Evolutionary conservation across 352 stramenopile species (phyloP).

Genomic region (Pythium biforme): DNA sequence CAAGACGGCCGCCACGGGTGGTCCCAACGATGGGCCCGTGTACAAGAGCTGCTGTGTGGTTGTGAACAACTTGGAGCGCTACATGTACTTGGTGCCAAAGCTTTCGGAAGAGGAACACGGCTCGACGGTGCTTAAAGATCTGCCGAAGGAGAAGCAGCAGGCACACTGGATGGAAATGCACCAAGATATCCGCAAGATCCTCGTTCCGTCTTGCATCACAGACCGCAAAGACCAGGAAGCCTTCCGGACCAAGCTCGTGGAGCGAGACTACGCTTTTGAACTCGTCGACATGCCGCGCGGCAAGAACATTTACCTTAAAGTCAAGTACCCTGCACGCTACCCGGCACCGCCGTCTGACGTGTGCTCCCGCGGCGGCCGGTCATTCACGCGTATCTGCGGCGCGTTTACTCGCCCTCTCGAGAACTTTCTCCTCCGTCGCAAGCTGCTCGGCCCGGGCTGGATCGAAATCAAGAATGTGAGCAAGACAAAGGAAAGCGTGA

Average conservation of each 20-base stretch:
- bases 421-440: slow-evolving; percentile 97
- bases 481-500: slow-evolving; percentile 60
- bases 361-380: slow-evolving; percentile 88
- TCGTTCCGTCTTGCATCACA: slow-evolving; percentile 83
- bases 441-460: slow-evolving; percentile 98
- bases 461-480: slow-evolving; percentile 92
- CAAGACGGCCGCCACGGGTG: slow-evolving; percentile 36
- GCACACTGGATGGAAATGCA: slow-evolving; percentile 84
- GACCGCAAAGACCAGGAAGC: slow-evolving; percentile 66
- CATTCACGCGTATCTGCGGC: slow-evolving; percentile 95
- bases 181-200: slow-evolving; percentile 91
- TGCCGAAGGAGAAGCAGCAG: slow-evolving; percentile 90
- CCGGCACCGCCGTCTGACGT: slow-evolving; percentile 73
- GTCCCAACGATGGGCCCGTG: slow-evolving; percentile 34
- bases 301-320: slow-evolving; percentile 96
- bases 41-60: slow-evolving; percentile 96
- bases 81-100: slow-evolving; percentile 92
- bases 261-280: slow-evolving; percentile 98
- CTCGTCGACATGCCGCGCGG: slow-evolving; percentile 93
- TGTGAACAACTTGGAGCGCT: slow-evolving; percentile 94
- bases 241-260: slow-evolving; percentile 95
- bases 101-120: slow-evolving; percentile 27
- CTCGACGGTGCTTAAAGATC: slow-evolving; percentile 72
- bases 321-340: slow-evolving; percentile 96
- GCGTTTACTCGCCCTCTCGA: slow-evolving; percentile 92